Conservation (phyloP, 164 flowering plant species). For the Amborella trichopoda region DNA sequence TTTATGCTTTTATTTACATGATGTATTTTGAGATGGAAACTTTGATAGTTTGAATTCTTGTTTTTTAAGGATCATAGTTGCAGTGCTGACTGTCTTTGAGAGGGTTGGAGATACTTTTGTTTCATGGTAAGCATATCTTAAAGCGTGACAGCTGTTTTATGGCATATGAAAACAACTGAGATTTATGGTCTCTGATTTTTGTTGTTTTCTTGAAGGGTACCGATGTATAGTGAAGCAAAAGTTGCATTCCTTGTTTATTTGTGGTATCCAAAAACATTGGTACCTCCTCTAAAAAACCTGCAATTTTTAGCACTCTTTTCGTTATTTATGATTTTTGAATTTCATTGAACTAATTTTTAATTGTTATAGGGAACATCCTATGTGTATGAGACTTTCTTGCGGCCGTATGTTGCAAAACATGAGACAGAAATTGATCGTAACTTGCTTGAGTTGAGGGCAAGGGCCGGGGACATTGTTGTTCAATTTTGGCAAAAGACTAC, state of each 20-base stretch:
- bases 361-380: conserved; percentile 70
- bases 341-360: neutral
- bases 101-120: conserved; percentile 68
- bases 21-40: neutral
- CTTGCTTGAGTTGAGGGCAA: conserved; percentile 55
- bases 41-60: neutral
- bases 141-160: neutral
- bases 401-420: conserved; percentile 68
- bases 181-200: neutral
- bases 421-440: conserved; percentile 79
- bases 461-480: conserved; percentile 61
- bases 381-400: conserved; percentile 77
- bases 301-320: neutral
- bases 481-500: conserved; percentile 58
- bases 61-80: conserved; percentile 71
- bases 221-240: conserved; percentile 90
- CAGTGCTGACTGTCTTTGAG: conserved; percentile 64
- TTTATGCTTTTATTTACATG: neutral
- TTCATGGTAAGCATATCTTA: conserved; percentile 50
- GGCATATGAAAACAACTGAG: neutral
- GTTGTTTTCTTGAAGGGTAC: conserved; percentile 46
- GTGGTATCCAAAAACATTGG: conserved; percentile 87
- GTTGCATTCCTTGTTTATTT: conserved; percentile 70
- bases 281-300: conserved; percentile 1
- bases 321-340: neutral